Percentiles rank a stretch among this genome's conserved stretches.
phyloP scores from a whole-genome alignment of 1,139 yeast genomes.

The Pichia sp. region DNA sequence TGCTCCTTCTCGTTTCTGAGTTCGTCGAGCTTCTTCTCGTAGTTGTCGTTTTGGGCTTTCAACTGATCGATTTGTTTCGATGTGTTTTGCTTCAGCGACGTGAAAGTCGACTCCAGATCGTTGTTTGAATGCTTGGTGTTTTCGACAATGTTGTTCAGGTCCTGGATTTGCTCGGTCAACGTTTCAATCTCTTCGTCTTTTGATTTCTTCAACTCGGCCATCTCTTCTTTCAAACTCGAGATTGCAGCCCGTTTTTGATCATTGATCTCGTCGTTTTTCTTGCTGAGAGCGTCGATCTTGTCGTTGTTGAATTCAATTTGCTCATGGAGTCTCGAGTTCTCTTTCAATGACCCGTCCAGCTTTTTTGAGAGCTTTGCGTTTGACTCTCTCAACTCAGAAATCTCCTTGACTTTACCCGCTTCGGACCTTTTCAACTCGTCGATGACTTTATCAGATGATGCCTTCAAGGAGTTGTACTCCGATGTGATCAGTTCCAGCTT shows the following conservation, averaged over 20 bases:
- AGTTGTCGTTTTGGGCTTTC: not conserved
- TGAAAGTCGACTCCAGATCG: slow-evolving; percentile 1
- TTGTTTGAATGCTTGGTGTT: slow-evolving; percentile 3
- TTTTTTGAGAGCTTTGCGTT: too few species aligned
- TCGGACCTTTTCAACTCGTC: too few species aligned
- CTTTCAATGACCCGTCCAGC: too few species aligned
- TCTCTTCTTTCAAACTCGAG: not conserved
- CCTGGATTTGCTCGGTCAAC: slow-evolving; percentile 3
- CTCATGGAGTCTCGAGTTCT: too few species aligned
- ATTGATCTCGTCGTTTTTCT: not conserved
- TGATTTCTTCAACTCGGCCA: not conserved
- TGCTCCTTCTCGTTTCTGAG: slow-evolving; percentile 1
- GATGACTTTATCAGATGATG: too few species aligned
- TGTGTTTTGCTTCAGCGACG: slow-evolving; percentile 1
- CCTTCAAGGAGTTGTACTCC: too few species aligned
- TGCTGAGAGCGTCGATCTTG: not conserved
- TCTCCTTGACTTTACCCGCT: too few species aligned
- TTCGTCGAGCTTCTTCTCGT: not conserved
- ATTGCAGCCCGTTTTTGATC: not conserved
- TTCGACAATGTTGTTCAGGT: slow-evolving; percentile 1
- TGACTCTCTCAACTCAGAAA: too few species aligned
- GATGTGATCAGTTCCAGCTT: too few species aligned
- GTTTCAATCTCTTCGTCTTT: slow-evolving; percentile 1
- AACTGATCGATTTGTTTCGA: slow-evolving; percentile 4
- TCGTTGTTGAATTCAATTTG: too few species aligned